Evolutionary conservation across 148 eudicot genomes (phyloP), one percentile per base, ranked within the genome.

Genomic region (Cornus suecica): DNA sequence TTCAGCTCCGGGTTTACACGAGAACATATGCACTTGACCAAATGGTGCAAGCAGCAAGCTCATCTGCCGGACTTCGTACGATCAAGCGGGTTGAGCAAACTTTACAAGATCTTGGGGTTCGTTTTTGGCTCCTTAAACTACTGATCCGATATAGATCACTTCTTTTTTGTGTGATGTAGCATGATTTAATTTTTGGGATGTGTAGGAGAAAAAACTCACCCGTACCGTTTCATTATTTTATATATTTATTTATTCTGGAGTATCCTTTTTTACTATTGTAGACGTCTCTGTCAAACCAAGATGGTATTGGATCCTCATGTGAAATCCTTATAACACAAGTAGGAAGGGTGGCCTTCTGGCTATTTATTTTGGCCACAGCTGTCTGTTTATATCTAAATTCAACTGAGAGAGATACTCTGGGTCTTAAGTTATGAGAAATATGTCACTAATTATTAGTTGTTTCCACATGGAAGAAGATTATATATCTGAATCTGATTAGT

Each of bases 81-180:
- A 93, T 93, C 83, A 95, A 95, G 78, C 89, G 97, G 37, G 94
- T 91, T 79, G 99, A 95, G 75, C 97, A 95, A 80, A 90, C 93
- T 76, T 90, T 95, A 84, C 98, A 93, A 86, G 99, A 95, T 78
- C 98, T 95, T 72, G 97, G 93, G 98, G 99, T 95, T 74, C 76
- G 93, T 86, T 68, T 82, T 77, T 76, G 15, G 15, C 65, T 80
- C 71, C 61, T 73, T 75, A 32, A 42, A 23, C 63, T 73, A 26
- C 66, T 78, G 27, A 24, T 65, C 3, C 32, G 41, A 45, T 65
- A 62, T 26, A 30, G 58, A 22, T 77, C 9, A 18, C 14, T 2
- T 66, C 26, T 31, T 48, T 56, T 52, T 52, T 63, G 23, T n/a
- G 24, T 70, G 58, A 28, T 70, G 54, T 26, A 62, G 34, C 52